Evolutionary conservation across 306 rosid genomes (phyloP), one percentile per base, ranked within the genome.

Genomic region (Cercis canadensis): DNA sequence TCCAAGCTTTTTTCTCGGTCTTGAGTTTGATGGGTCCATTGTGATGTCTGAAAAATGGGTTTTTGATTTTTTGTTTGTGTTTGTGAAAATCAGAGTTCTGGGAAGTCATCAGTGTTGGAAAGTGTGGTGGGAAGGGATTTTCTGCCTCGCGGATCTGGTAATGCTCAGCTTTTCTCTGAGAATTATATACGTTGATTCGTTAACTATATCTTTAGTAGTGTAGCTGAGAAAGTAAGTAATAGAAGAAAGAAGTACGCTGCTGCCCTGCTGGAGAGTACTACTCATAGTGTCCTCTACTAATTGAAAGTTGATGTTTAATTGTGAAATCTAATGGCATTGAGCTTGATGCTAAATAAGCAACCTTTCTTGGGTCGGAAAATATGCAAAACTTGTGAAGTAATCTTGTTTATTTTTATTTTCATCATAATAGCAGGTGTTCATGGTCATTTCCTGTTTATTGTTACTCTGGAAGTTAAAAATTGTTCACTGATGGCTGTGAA

Each of bases 101-200:
- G 96, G 6, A 95, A 95, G 82, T 95, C 99, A 1, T 95, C 99
- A 24, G 97, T 95, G 60, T 65, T 95, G 72, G 99, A 95, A 79
- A 95, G 99, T 81, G 97, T 95, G 44, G 97, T 95, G 52, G 99
- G 99, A 52, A 87, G 99, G 61, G 99, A 95, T 67, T 95, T 95
- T 81, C 84, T 94, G 70, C 99, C 99, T 78, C 99, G 97, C 69
- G 99, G 99, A 82, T 94, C 97, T 73, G 97, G 99, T 94, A 78
- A 75, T 66, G 46, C 17, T 70, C 65, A 0, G 21, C 11, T 21
- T 7, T 51, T 69, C 14, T 15, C 47, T 55, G 13, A 8, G 31
- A 34, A 39, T 41, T 57, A 43, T 58, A 5, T 21, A 7, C 21
- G 52, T 53, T 54, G 18, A 8, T 49, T 56, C 43, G 6, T 11